Conservation (phyloP, 768 basidiomycete species). For the Psilocybe cyanescens region DNA sequence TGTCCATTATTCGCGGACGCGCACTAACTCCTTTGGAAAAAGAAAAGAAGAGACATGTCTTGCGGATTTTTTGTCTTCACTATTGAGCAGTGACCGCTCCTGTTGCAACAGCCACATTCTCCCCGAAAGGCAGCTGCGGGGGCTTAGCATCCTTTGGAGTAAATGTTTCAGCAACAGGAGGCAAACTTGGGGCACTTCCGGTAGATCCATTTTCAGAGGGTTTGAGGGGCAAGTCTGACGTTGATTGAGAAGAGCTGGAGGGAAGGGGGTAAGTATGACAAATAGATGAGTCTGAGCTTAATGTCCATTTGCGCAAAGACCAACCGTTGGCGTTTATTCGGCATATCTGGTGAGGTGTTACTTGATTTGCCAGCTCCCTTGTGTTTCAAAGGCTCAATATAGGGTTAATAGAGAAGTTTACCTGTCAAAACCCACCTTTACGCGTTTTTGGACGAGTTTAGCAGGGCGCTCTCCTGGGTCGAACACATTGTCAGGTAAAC, state of each 20-base stretch:
- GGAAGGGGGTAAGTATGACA: constrained; percentile 24
- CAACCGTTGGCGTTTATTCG: constrained; percentile 85
- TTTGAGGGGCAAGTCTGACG: constrained; percentile 40
- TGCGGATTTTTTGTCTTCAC: constrained; percentile 16
- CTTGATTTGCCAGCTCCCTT: constrained; percentile 67
- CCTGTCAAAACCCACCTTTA: constrained; percentile 53
- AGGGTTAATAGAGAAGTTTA: constrained; percentile 2
- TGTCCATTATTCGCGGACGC: neutral
- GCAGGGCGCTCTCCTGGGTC: constrained; percentile 81
- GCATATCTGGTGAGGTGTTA: constrained; percentile 68
- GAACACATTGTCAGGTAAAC: constrained; percentile 81
- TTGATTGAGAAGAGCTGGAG: constrained; percentile 50
- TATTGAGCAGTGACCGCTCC: constrained; percentile 45
- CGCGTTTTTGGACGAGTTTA: constrained; percentile 71
- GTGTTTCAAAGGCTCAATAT: constrained; percentile 23
- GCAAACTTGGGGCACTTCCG: constrained; percentile 28
- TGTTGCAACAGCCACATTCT: constrained; percentile 60
- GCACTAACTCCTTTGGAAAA: constrained; percentile 1
- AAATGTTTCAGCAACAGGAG: constrained; percentile 36
- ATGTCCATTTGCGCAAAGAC: constrained; percentile 38
- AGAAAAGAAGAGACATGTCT: neutral
- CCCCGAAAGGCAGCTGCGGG: constrained; percentile 63
- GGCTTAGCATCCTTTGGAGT: constrained; percentile 56
- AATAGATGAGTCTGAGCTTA: constrained; percentile 26
- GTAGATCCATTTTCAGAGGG: constrained; percentile 43